Evolutionary conservation across 306 rosid species (phyloP), one percentile per base, ranked within the genome.

Genomic region (Begonia peltatifolia): DNA sequence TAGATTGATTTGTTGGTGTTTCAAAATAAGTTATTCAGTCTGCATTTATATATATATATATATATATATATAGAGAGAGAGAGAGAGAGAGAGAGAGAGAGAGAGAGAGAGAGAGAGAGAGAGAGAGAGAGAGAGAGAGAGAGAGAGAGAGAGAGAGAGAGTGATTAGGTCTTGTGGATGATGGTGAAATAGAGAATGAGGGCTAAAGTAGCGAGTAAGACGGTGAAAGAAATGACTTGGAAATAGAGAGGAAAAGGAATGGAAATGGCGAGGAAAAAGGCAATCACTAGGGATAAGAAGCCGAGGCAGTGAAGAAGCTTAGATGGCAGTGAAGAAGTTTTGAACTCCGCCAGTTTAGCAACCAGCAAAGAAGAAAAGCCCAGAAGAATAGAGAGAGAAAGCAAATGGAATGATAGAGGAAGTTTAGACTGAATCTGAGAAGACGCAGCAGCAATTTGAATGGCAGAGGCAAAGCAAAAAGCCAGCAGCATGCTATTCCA

Each of bases 181-280:
- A 30, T 30, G 38, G 38, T 30, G 38, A 30, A 30, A 30, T 30
- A 30, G 38, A 16, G 12, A 50, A 15, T 3, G 35, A 50, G 18
- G 35, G 30, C 3, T 0, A 50, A 50, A 30, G 12, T 16, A 9
- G 23, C 6, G 54, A 50, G 35, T 7, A 16, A 50, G 35, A 50
- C 9, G 54, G 4, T 11, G 30, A 50, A 50, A 5, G 22, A 10
- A 8, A 18, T 10, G 12, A 50, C 4, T 4, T 17, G 12, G 11
- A 50, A 14, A 8, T 15, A 10, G 23, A 50, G 18, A 6, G 54
- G n/a, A 50, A 10, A 50, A 50, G 54, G 54, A 50, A 50, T 50
- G 18, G 54, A 16, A 49, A 49, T 49, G 53, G 53, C 53, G 5
- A 49, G 1, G 53, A 49, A 49, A 2, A 49, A 49, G 53, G 54